phyloP scores from a whole-genome alignment of 1,284 basidiomycete genomes.

The Fomitopsis palustris region DNA sequence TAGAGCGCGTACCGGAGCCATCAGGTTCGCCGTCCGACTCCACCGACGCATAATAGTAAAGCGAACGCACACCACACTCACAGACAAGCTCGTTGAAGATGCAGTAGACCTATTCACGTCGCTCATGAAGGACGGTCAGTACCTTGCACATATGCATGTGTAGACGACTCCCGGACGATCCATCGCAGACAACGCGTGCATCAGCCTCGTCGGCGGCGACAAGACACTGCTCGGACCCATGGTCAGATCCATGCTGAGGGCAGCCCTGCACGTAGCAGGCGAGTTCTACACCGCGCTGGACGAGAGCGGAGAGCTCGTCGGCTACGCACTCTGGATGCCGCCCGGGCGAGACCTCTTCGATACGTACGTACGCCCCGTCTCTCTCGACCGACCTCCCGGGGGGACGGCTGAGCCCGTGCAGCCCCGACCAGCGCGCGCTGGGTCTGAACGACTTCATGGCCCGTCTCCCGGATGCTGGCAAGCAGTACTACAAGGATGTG shows the following conservation, averaged over 20 bases:
- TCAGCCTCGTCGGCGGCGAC: constrained; percentile 15
- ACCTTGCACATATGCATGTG: background rate
- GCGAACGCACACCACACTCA: no score
- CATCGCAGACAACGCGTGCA: constrained; percentile 5
- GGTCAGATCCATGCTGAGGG: constrained; percentile 17
- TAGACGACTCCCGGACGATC: background rate
- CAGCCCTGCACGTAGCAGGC: constrained; percentile 13
- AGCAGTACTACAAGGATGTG: constrained; percentile 14
- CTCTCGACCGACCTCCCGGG: background rate
- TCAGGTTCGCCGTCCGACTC: background rate
- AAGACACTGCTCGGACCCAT: constrained; percentile 3
- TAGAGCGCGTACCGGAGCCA: constrained; percentile 3
- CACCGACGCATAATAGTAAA: background rate
- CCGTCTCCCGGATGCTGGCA: constrained; percentile 11
- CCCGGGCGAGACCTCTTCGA: constrained; percentile 17
- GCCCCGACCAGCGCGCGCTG: constrained; percentile 15
- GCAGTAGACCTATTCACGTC: constrained; percentile 9
- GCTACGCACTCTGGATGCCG: constrained; percentile 18
- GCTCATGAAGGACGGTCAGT: constrained; percentile 15
- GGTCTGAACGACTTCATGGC: constrained; percentile 16
- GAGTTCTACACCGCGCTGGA: constrained; percentile 19
- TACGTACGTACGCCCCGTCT: constrained; percentile 14
- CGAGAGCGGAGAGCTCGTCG: constrained; percentile 13
- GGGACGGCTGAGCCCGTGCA: background rate
- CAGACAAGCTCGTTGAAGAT: constrained; percentile 9